These are phyloP conservation scores for Trichoderma sp. DNA, from an alignment of 2,329 filamentous ascomycete genomes.

Conservation along the genomic window DNA sequence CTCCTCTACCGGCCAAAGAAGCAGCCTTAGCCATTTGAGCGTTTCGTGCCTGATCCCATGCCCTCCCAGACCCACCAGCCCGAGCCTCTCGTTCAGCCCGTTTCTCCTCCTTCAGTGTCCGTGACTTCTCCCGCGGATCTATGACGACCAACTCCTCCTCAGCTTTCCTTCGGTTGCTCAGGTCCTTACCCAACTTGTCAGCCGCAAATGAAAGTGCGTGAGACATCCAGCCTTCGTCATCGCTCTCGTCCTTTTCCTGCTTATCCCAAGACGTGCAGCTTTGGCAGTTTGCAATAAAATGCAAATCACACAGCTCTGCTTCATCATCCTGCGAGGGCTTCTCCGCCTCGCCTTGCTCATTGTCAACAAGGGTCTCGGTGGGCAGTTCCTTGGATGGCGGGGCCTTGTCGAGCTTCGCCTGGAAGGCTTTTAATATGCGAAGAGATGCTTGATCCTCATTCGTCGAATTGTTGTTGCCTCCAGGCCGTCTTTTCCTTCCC, in stretches of 20 bases:
- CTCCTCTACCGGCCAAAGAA: conserved; percentile 58
- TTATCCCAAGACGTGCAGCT: conserved; percentile 86
- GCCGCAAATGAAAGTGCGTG: conserved; percentile 85
- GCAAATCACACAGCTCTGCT: conserved; percentile 80
- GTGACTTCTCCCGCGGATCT: conserved; percentile 82
- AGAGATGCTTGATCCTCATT: conserved; percentile 65
- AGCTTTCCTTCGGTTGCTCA: conserved; percentile 87
- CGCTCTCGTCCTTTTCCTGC: conserved; percentile 58
- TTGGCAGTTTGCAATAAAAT: conserved; percentile 95
- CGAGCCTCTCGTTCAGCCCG: conserved; percentile 58
- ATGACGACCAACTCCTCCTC: conserved; percentile 92
- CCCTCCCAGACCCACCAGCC: conserved; percentile 54
- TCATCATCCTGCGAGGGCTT: conserved; percentile 58
- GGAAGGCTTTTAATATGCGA: conserved; percentile 76
- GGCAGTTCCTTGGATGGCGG: conserved; percentile 42
- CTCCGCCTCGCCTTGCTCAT: conserved; percentile 34
- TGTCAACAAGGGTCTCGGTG: conserved; percentile 42
- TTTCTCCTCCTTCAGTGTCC: conserved; percentile 67
- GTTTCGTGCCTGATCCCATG: conserved; percentile 61
- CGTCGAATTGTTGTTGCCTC: conserved; percentile 52
- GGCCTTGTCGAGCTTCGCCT: conserved; percentile 67
- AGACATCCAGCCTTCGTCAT: conserved; percentile 77
- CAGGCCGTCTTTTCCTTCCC: conserved; percentile 69
- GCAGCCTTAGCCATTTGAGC: conserved; percentile 56
- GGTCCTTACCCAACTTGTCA: conserved; percentile 86